A percentile compares a stretch with the other conserved stretches of the same genome.
Evolutionary conservation across 192 early-diverging fungal genomes (phyloP).

Genomic region (Backusella westeae): DNA sequence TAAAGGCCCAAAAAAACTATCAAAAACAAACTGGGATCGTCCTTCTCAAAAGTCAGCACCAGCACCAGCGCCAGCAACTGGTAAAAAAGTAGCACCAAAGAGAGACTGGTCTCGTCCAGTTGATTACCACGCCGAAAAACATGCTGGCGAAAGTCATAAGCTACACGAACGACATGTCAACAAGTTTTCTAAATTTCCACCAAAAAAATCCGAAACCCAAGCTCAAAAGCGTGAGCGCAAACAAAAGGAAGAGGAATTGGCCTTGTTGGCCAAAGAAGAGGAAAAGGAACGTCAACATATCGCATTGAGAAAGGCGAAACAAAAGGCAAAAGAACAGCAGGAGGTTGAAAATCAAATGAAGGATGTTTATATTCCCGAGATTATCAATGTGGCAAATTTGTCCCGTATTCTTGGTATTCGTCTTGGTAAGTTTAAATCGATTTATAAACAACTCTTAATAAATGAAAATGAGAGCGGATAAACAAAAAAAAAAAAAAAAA

Average conservation of each 20-base stretch:
- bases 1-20: background rate
- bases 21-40: constrained; percentile 6
- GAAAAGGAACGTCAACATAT: constrained; percentile 13
- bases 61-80: background rate
- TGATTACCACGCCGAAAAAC: constrained; percentile 33
- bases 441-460: background rate
- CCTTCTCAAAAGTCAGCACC: background rate
- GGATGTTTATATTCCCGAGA: constrained; percentile 78
- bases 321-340: constrained; percentile 23
- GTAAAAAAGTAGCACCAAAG: constrained; percentile 1
- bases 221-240: constrained; percentile 21
- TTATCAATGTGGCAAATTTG: constrained; percentile 81
- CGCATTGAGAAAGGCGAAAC: constrained; percentile 12
- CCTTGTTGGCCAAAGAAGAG: constrained; percentile 4
- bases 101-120: constrained; percentile 24
- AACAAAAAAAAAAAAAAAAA: background rate
- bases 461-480: background rate
- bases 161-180: constrained; percentile 28
- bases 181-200: constrained; percentile 23
- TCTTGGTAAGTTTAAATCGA: constrained; percentile 44
- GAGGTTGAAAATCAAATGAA: constrained; percentile 31
- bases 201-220: constrained; percentile 14
- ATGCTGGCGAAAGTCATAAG: constrained; percentile 20
- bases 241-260: constrained; percentile 28
- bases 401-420: constrained; percentile 74